These are phyloP conservation scores for Theobroma cacao DNA, from an alignment of 345 rosid genomes.

Conservation along the genomic window DNA sequence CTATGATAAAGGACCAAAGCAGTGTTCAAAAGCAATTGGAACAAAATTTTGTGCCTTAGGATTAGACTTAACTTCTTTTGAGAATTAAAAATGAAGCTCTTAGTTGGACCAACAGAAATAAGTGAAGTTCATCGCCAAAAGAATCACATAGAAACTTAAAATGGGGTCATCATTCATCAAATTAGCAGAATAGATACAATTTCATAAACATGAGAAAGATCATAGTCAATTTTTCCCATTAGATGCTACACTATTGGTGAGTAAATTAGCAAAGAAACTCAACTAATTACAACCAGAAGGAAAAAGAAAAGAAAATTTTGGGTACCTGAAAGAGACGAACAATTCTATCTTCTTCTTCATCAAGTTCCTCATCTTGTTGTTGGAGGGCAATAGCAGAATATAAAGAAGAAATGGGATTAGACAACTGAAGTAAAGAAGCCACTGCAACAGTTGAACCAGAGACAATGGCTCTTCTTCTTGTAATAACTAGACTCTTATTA, in stretches of 20 bases:
- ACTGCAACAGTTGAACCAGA: slow-evolving; percentile 38
- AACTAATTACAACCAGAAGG: not conserved
- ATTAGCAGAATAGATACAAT: not conserved
- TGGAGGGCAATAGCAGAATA: slow-evolving; percentile 48
- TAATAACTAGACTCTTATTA: slow-evolving; percentile 10
- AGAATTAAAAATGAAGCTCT: not conserved
- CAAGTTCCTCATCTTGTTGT: slow-evolving; percentile 46
- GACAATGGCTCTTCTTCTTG: slow-evolving; percentile 44
- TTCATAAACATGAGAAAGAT: not conserved
- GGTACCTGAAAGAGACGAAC: slow-evolving; percentile 75
- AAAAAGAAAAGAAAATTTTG: not conserved
- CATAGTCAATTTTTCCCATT: not conserved
- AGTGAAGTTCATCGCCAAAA: no score
- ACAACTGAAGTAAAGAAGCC: slow-evolving; percentile 35
- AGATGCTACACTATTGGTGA: not conserved
- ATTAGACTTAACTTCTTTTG: not conserved
- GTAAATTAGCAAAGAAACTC: not conserved
- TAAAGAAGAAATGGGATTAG: slow-evolving; percentile 16
- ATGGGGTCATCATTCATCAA: not conserved
- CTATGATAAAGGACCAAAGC: not conserved
- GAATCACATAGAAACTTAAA: no score
- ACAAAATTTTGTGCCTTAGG: no score
- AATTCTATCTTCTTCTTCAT: slow-evolving; percentile 67
- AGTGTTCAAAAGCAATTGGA: not conserved
- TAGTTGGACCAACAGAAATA: not conserved